Evolutionary conservation across 148 eudicot species (phyloP).

Genomic region (Rhododendron vialii): DNA sequence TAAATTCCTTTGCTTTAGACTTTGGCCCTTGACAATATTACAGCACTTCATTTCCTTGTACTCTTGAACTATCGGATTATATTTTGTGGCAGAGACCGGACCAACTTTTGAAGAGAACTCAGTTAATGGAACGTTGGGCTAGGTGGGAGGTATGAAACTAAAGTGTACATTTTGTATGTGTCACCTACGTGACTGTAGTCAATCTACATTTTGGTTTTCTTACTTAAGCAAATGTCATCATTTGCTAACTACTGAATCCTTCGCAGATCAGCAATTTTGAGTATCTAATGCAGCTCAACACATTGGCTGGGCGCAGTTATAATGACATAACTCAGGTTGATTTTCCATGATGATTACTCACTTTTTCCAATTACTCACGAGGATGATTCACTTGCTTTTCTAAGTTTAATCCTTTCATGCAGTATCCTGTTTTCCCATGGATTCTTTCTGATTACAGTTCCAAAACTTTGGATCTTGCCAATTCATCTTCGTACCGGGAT

Average conservation of each 20-base stretch:
- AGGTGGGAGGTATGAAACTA: slow-evolving; percentile 79
- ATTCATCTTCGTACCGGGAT: slow-evolving; percentile 83
- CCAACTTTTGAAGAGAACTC: slow-evolving; percentile 90
- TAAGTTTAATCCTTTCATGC: slow-evolving; percentile 33
- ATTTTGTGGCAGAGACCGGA: slow-evolving; percentile 70
- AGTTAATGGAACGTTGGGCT: slow-evolving; percentile 99
- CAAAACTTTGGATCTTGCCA: slow-evolving; percentile 62
- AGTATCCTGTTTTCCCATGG: slow-evolving; percentile 99
- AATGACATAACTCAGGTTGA: slow-evolving; percentile 95
- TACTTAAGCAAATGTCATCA: background rate
- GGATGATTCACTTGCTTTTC: background rate
- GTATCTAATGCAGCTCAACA: slow-evolving; percentile 97
- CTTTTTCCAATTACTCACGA: background rate
- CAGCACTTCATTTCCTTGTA: background rate
- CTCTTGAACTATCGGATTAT: background rate
- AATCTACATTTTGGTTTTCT: background rate
- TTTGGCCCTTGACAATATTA: background rate
- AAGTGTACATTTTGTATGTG: background rate
- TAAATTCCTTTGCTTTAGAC: background rate
- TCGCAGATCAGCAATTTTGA: slow-evolving; percentile 99
- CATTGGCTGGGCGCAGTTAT: slow-evolving; percentile 98
- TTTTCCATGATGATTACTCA: slow-evolving; percentile 11
- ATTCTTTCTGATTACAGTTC: slow-evolving; percentile 93
- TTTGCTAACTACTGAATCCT: slow-evolving; percentile 3
- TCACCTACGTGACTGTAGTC: background rate